Base-by-base conservation (phyloP, 495 filamentous ascomycete genomes). In the Amniculicola lignicola region DNA sequence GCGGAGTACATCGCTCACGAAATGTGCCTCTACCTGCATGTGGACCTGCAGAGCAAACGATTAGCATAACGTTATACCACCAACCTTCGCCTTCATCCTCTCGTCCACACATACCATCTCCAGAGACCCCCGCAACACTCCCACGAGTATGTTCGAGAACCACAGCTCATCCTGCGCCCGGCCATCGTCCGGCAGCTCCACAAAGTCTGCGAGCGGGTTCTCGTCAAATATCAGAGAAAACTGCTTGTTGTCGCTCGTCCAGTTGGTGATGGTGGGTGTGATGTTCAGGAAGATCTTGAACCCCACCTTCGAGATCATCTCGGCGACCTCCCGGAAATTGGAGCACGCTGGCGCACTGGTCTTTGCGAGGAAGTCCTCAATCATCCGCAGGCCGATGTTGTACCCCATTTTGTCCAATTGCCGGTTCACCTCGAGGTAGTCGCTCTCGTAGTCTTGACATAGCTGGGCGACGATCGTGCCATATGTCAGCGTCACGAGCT, bases 251-350 rank as follows among this genome's bases (percentile, higher is more conserved):
- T 98, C 93, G 70, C 80, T 87, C 21, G 89, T 86, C 93, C 93
- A 97, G 69, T 95, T 96, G 42, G 90, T 88, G 61, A 97, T 85
- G 3, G 86, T 88, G 2, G 93, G 93, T n/a, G 90, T 90, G 62
- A 96, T 89, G 63, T 98, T 98, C 50, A 98, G 82, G 70, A 98
- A 98, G 53, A 97, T 94, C 77, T 97, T 97, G 74, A 98, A 98
- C 50, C 93, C 93, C 70, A 94, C 93, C 82, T 94, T 96, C 0
- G 91, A 82, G 59, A 97, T 90, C 81, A 90, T 93, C 74, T 98
- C 93, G 33, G 91, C 92, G 15, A 93, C 96, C 68, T 98, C 93
- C 52, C 85, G 78, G 63, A 98, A 96, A 70, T 93, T 96, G 55
- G 84, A 80, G 72, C 93, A 98, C 51, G 90, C 80, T 65, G 89